Base-by-base conservation (phyloP, 208 protist genomes). In the Vickermania ingenoplastis region DNA sequence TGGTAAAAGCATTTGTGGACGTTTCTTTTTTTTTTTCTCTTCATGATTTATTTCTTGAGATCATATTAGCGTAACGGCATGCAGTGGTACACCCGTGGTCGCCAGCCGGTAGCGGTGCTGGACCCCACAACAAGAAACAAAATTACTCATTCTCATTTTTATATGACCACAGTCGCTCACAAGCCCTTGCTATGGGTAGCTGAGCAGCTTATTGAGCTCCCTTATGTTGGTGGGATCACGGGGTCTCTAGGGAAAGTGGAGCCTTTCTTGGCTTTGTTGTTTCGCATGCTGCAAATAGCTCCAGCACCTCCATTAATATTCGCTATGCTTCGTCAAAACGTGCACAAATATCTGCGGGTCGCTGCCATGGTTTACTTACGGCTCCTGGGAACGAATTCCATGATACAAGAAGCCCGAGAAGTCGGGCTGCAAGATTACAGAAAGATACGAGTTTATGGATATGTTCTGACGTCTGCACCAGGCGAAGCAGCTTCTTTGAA, bases 261-360 rank as follows among this genome's bases (percentile, higher is more conserved):
- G 55, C 77, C 75, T 49, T 92, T 92, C 57, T 59, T 87, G 29
- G 88, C 78, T 31, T 72, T 86, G 25, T 69, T 92, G 23, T 55
- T 64, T 23, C 79, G 85, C 1, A 65, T 92, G 11, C 65, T 92
- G 31, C 81, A 92, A 41, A 87, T 89, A 7, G 71, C 67, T n/a
- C 85, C 81, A 0, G 41, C 64, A 1, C 75, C 82, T 0, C 60
- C 61, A 0, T 67, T 92, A 41, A 75, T 87, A 2, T 59, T 79
- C 4, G 72, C 75, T 22, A 87, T 89, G 79, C 66, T 92, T n/a
- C 59, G 59, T 17, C 85, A 92, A 49, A 79, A 87, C 51, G 67
- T 86, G 21, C 81, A 89, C 69, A 92, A 92, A 63, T 92, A 89
- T 61, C 45, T 92, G 41, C 75, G 81, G 17, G 81, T 87, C 25